Conservation (phyloP, 148 eudicot species). For the Fagopyrum esculentum region DNA sequence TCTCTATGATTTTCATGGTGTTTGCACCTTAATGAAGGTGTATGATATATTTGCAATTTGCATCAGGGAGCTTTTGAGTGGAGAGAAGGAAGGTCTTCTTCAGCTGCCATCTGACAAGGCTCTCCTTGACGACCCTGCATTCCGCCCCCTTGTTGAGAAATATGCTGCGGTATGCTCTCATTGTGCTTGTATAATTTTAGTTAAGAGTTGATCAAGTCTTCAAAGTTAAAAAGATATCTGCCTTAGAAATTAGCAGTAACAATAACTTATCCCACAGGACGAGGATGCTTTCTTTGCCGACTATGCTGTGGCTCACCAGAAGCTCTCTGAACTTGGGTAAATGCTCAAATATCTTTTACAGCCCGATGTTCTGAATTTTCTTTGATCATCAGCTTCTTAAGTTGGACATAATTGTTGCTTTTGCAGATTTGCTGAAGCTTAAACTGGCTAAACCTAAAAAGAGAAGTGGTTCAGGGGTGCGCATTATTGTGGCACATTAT, state of each 20-base stretch:
- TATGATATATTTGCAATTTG: neutral
- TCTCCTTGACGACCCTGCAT: conserved; percentile 61
- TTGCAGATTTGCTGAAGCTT: conserved; percentile 13
- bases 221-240: neutral
- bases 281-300: conserved; percentile 96
- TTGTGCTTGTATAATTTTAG: neutral
- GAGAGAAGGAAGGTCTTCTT: conserved; percentile 92
- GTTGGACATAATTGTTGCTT: neutral
- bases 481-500: neutral
- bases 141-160: conserved; percentile 87
- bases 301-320: conserved; percentile 79
- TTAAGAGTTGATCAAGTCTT: neutral
- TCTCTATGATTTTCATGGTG: neutral
- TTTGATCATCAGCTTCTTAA: neutral
- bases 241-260: neutral
- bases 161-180: conserved; percentile 59
- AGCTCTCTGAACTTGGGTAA: conserved; percentile 97
- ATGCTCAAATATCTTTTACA: neutral
- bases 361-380: neutral
- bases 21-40: neutral
- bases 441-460: neutral
- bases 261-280: conserved; percentile 33
- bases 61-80: conserved; percentile 70
- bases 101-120: conserved; percentile 90
- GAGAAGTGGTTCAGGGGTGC: neutral